A percentile compares a stretch with the other conserved stretches of the same genome.
Evolutionary conservation across 345 rosid species (phyloP).

Genomic region (Corymbia maculata): DNA sequence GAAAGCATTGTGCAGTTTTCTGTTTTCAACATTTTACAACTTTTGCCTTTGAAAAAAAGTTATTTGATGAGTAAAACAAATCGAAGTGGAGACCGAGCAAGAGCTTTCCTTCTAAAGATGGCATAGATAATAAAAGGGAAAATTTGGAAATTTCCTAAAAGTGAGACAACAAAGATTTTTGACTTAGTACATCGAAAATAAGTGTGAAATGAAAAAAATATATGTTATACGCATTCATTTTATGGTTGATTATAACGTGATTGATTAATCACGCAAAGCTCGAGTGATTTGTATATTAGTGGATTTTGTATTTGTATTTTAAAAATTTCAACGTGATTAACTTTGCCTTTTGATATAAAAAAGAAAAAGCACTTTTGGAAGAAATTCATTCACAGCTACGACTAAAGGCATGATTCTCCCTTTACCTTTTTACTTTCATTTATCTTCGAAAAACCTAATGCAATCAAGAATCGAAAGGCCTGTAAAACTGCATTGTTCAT

Average conservation of each 20-base stretch:
- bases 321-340: background rate
- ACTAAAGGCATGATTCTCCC: background rate
- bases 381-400: background rate
- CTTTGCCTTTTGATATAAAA: background rate
- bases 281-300: background rate
- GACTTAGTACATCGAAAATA: background rate
- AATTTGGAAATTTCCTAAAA: background rate
- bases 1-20: background rate
- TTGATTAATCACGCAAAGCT: background rate
- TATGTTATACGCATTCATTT: background rate
- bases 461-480: background rate
- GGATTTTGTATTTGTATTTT: background rate
- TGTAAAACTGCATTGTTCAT: background rate
- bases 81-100: background rate
- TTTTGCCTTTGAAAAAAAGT: background rate
- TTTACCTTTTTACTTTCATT: background rate
- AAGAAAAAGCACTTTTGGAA: background rate
- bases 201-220: background rate
- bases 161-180: background rate
- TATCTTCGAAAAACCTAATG: background rate
- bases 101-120: background rate
- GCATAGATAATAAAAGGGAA: background rate
- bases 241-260: background rate
- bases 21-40: background rate
- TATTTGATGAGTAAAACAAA: background rate